Conservation (phyloP, 208 protist species). For the Acanthamoeba healyi region DNA sequence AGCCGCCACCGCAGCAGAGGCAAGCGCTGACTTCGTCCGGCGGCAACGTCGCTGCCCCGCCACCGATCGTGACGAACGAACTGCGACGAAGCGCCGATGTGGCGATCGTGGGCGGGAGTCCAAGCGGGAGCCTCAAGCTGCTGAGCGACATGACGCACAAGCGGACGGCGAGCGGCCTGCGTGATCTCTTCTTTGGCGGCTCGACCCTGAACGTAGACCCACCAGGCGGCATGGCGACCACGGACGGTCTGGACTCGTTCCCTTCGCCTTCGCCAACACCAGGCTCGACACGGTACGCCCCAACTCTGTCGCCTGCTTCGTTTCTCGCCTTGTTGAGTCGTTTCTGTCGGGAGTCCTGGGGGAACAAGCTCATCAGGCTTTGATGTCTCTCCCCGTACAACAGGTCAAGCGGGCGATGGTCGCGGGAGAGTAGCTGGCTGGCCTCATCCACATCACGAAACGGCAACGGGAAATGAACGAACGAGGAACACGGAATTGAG, state of each 20-base stretch:
- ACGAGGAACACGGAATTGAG: neutral
- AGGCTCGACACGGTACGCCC: no score
- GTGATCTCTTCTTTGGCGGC: conserved; percentile 29
- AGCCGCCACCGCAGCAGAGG: neutral
- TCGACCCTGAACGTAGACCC: neutral
- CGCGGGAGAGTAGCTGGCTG: neutral
- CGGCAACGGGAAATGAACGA: neutral
- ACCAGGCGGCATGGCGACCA: neutral
- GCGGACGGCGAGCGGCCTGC: conserved; percentile 39
- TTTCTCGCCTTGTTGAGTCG: neutral
- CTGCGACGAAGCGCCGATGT: neutral
- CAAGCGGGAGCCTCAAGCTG: neutral
- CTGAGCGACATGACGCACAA: neutral
- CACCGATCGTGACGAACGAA: neutral
- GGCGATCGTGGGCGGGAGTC: neutral
- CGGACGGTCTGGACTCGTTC: conserved; percentile 36
- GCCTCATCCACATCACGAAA: neutral
- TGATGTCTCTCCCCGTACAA: neutral
- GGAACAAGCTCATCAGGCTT: no score
- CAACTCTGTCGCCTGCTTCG: no score
- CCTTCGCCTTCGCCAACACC: neutral
- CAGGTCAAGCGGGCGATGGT: neutral
- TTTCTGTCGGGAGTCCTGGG: no score
- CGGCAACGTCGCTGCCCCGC: neutral
- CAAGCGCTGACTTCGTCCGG: neutral